Evolutionary conservation across 2,329 filamentous ascomycete genomes (phyloP), one percentile per base, ranked within the genome.

Genomic region (Fusarium protoensiforme): DNA sequence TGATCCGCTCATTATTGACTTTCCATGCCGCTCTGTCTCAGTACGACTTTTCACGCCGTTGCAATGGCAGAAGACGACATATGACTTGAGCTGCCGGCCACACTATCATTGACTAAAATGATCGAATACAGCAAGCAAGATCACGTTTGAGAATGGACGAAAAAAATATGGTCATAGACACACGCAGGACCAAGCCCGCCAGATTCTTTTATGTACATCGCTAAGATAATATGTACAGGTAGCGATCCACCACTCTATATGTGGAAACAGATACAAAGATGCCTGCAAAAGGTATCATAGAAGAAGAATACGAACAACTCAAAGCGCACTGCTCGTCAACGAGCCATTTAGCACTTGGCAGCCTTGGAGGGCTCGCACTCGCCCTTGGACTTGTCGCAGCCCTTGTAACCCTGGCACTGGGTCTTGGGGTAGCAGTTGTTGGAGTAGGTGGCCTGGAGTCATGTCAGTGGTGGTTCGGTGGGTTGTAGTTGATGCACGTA

Each of bases 321-420:
- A 31, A 29, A 51, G 24, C 46, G 46, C 46, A 51, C 46, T 13
- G 18, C 46, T 27, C 46, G 10, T 51, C 46, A 31, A 51, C 33
- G 20, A 46, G 22, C 14, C 36, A 39, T 53, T 53, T 77, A 81
- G 76, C 80, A 81, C 41, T 69, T 69, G 57, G 76, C 77, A 18
- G 70, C 64, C 74, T 81, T 79, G 7, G 29, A 61, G 43, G 78
- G 78, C 65, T 79, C 78, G 54, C 78, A 79, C 51, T 72, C 77
- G 29, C 78, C 78, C 35, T 77, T 77, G 7, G 61, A 33, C 77
- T 79, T 79, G 51, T 79, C 78, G 33, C 78, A 79, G 0, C 78
- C 78, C n/a, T 78, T 73, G 68, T 79, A 79, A 2, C 75, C 78
- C 67, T 79, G 78, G 62, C 78, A 79, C 67, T 79, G 78, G 41